Conservation (phyloP, 495 filamentous ascomycete genomes). For the Elaphomyces granulatus region DNA sequence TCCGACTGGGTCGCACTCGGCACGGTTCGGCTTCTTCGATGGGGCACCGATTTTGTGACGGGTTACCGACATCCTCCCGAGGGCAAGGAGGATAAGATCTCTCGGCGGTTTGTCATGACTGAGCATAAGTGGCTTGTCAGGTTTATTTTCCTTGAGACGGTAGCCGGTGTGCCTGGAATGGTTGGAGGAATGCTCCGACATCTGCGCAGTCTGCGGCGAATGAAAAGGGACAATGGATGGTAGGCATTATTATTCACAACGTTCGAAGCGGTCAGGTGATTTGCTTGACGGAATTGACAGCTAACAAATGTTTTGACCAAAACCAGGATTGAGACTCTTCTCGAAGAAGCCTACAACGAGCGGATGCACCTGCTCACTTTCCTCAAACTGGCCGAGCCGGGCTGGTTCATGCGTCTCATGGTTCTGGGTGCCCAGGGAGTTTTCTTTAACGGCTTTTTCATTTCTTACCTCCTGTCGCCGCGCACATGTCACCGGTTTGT, state of each 20-base stretch:
- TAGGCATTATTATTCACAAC: too few species aligned
- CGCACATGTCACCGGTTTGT: slow-evolving; percentile 91
- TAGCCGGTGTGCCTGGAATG: slow-evolving; percentile 94
- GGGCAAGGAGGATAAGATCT: slow-evolving; percentile 23
- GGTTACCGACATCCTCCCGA: slow-evolving; percentile 53
- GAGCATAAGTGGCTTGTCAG: slow-evolving; percentile 67
- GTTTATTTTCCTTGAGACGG: slow-evolving; percentile 85
- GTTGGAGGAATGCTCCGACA: slow-evolving; percentile 90
- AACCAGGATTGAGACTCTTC: slow-evolving; percentile 70
- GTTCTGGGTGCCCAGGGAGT: slow-evolving; percentile 73
- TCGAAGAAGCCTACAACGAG: slow-evolving; percentile 93
- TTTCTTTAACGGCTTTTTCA: slow-evolving; percentile 89
- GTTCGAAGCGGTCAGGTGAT: too few species aligned
- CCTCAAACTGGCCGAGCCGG: slow-evolving; percentile 82
- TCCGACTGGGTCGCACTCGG: slow-evolving; percentile 53
- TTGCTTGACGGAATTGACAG: neutral
- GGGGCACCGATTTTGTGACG: slow-evolving; percentile 51
- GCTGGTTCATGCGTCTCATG: slow-evolving; percentile 75
- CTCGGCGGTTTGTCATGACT: slow-evolving; percentile 43
- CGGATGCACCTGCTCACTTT: slow-evolving; percentile 94
- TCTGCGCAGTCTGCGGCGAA: slow-evolving; percentile 60
- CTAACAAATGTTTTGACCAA: neutral
- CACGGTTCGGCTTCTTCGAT: slow-evolving; percentile 48
- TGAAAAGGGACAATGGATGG: slow-evolving; percentile 95
- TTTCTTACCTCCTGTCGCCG: slow-evolving; percentile 78